Percentiles rank a stretch among this genome's conserved stretches.
phyloP scores from a whole-genome alignment of 2,329 filamentous ascomycete species.

The Neofusicoccum cordaticola region DNA sequence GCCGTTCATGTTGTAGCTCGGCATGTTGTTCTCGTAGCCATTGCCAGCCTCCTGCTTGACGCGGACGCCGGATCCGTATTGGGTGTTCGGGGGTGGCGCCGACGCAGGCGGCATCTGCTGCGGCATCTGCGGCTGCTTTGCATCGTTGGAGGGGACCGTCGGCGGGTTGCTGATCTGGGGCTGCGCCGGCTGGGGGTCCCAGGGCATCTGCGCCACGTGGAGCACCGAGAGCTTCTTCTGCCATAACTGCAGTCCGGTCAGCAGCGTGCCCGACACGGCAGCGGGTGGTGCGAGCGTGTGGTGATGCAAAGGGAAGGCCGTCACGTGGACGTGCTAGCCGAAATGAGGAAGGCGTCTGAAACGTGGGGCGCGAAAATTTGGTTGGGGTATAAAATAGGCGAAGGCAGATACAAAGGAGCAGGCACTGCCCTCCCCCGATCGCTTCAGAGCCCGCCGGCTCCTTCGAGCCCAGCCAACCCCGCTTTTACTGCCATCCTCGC shows the following conservation, averaged over 20 bases:
- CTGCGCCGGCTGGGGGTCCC: conserved; percentile 82
- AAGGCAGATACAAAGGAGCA: conserved; percentile 31
- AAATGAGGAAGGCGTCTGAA: conserved; percentile 31
- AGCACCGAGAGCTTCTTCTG: conserved; percentile 84
- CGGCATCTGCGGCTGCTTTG: conserved; percentile 27
- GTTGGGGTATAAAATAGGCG: conserved; percentile 45
- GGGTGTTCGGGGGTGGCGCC: conserved; percentile 21
- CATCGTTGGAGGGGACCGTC: conserved; percentile 42
- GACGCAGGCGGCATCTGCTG: conserved; percentile 28
- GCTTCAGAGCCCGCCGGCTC: conserved; percentile 16
- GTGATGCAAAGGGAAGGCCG: conserved; percentile 17
- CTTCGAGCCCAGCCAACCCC: conserved; percentile 18
- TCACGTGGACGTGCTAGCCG: conserved; percentile 38
- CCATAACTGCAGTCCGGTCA: conserved; percentile 66
- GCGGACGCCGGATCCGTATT: conserved; percentile 33
- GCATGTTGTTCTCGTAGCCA: conserved; percentile 28
- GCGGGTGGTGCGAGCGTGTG: conserved; percentile 6
- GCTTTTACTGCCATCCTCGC: conserved; percentile 19
- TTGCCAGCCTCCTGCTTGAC: conserved; percentile 54
- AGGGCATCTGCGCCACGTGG: conserved; percentile 84
- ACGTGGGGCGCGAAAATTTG: conserved; percentile 21
- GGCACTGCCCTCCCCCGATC: conserved; percentile 18
- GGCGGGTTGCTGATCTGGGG: conserved; percentile 38
- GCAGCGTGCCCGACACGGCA: too few species aligned
- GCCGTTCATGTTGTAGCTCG: conserved; percentile 34